A percentile compares a stretch with the other conserved stretches of the same genome.
Evolutionary conservation across 106 monocot genomes (phyloP).

Genomic region (Dendrobium huoshanense): DNA sequence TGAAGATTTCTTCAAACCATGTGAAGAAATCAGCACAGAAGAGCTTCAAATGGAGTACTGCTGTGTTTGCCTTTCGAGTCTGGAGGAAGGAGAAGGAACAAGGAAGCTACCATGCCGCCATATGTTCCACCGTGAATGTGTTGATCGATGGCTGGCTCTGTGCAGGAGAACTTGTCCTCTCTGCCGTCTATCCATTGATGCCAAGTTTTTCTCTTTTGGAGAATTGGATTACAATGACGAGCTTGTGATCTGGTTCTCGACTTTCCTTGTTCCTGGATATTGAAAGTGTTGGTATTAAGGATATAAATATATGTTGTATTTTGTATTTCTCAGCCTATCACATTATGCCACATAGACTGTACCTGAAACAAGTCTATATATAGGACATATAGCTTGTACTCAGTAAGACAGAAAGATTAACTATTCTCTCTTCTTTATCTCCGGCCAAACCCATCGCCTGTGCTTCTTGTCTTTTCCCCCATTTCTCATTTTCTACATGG

Average conservation of each 20-base stretch:
- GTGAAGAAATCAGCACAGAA: background rate
- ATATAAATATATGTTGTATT: too few relatives aligned
- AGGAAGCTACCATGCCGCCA: constrained; percentile 44
- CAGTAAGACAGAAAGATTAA: too few relatives aligned
- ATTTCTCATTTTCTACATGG: too few relatives aligned
- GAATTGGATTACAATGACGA: constrained; percentile 37
- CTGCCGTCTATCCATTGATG: constrained; percentile 33
- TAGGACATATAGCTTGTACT: too few relatives aligned
- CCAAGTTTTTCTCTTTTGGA: background rate
- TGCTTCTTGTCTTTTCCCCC: too few relatives aligned
- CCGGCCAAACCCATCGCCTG: too few relatives aligned
- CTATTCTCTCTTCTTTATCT: too few relatives aligned
- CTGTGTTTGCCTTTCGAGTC: constrained; percentile 11
- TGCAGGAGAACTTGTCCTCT: constrained; percentile 57
- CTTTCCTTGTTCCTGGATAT: background rate
- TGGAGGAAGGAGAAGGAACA: constrained; percentile 20
- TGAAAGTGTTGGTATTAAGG: background rate
- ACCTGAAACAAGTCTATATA: too few relatives aligned
- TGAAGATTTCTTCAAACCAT: background rate
- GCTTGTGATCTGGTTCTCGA: background rate
- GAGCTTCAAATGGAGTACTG: background rate
- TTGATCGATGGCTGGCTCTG: constrained; percentile 39
- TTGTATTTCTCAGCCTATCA: too few relatives aligned
- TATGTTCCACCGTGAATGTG: constrained; percentile 49
- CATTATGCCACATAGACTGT: too few relatives aligned